Evolutionary conservation across 352 stramenopile genomes (phyloP).

Genomic region (Phytophthora tentaculata): DNA sequence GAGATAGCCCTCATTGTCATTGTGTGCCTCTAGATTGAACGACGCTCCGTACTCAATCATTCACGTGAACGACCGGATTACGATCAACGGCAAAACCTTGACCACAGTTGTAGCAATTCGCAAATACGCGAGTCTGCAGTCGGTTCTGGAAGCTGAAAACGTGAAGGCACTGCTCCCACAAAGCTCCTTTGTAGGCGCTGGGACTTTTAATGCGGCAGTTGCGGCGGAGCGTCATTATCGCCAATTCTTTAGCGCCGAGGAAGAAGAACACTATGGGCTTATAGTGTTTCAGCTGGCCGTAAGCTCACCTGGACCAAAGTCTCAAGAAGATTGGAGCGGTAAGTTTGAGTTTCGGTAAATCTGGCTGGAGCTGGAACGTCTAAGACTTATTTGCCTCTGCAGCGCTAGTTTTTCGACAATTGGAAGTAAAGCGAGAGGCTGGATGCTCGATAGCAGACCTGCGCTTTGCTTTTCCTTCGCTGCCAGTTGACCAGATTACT

Average conservation of each 20-base stretch:
- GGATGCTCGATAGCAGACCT: slow-evolving; percentile 62
- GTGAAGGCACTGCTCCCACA: slow-evolving; percentile 54
- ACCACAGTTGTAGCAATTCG: slow-evolving; percentile 55
- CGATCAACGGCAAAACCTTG: slow-evolving; percentile 56
- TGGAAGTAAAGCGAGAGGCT: slow-evolving; percentile 36
- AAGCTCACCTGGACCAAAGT: slow-evolving; percentile 23
- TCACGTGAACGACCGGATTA: slow-evolving; percentile 66
- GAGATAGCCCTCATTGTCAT: too few relatives aligned
- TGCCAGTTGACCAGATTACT: slow-evolving; percentile 56
- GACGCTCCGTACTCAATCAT: slow-evolving; percentile 75
- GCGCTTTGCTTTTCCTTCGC: slow-evolving; percentile 58
- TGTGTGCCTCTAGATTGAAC: slow-evolving; percentile 48
- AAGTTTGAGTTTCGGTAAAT: slow-evolving; percentile 8
- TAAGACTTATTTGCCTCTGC: too few relatives aligned
- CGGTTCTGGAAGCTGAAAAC: slow-evolving; percentile 61
- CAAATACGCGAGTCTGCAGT: slow-evolving; percentile 66
- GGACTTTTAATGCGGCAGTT: slow-evolving; percentile 29
- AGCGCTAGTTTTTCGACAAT: slow-evolving; percentile 55
- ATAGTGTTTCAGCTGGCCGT: slow-evolving; percentile 64
- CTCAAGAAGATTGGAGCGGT: slow-evolving; percentile 67
- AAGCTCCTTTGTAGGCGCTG: slow-evolving; percentile 25
- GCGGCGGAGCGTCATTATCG: slow-evolving; percentile 54
- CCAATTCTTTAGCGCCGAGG: slow-evolving; percentile 65
- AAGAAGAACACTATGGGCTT: slow-evolving; percentile 61
- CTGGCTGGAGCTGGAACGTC: background rate